Evolutionary conservation across 768 basidiomycete species (phyloP).

Genomic region (Mycena metata): DNA sequence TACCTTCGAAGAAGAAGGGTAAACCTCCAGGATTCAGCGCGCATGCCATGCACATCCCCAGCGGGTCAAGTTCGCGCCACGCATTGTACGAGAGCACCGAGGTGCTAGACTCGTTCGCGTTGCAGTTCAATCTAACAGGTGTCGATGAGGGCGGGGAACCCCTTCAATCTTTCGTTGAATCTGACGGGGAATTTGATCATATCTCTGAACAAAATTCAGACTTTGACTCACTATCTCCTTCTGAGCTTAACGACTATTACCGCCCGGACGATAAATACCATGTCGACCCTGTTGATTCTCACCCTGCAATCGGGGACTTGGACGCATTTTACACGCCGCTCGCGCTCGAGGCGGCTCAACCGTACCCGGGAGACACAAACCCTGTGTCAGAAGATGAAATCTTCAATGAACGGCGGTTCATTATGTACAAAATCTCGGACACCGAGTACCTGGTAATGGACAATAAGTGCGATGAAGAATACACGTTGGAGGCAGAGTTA

Average conservation of each 20-base stretch:
- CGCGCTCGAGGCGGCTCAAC: neutral
- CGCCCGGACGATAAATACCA: too few relatives aligned
- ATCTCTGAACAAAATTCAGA: too few relatives aligned
- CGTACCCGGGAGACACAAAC: neutral
- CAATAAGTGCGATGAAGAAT: neutral
- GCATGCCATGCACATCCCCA: neutral
- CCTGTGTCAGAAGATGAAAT: too few relatives aligned
- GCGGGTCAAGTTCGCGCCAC: neutral
- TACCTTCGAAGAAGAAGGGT: conserved; percentile 2
- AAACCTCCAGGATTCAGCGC: neutral
- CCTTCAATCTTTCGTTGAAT: neutral
- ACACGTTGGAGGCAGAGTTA: too few relatives aligned
- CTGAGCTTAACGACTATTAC: too few relatives aligned
- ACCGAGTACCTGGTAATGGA: neutral
- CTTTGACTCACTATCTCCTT: too few relatives aligned
- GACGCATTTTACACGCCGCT: neutral
- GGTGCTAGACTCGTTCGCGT: neutral
- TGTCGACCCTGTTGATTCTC: neutral
- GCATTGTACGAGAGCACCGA: neutral
- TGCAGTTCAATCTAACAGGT: neutral
- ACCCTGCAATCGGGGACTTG: neutral
- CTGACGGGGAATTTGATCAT: too few relatives aligned
- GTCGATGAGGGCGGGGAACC: conserved; percentile 7
- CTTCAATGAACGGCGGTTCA: neutral
- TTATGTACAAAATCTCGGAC: neutral